Base-by-base conservation (phyloP, 192 early-diverging fungal genomes). In the Coemansia sp. region DNA sequence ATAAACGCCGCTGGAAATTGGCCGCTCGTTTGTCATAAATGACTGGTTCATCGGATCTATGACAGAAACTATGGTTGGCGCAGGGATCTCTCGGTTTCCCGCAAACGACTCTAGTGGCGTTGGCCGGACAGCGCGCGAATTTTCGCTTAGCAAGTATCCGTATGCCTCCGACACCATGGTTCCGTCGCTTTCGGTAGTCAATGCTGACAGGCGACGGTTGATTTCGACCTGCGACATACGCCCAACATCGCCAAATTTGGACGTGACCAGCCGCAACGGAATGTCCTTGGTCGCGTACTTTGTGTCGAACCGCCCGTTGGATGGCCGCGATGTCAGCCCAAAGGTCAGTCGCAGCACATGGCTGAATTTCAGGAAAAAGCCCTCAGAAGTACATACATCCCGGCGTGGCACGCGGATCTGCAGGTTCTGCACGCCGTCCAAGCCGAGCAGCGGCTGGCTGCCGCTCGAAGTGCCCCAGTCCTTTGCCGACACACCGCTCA, bases 181-280 rank as follows among this genome's bases (percentile, higher is more conserved):
- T 21, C 73, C 63, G 35, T 77, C 73, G 53, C 63, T 65, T 21
- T 77, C 73, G 31, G 67, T 65, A 9, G 73, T 63, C 20, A 77
- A 55, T 13, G 73, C 63, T 9, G 73, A 77, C 19, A 77, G 39
- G 14, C 73, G 54, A 38, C 61, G 65, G 63, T 77, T 77, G 47
- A 77, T 77, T 13, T 77, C 73, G 14, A 53, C 73, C 59, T 77
- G 73, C 50, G 73, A 77, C 55, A 56, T 58, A 10, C 66, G 67
- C 3, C 73, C 73, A 7, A 77, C 68, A 40, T 77, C 68, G 42
- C 73, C 73, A 57, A 77, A 77, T 57, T 77, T 77, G 37, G 68
- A 70, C 7, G 73, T 77, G 20, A 77, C 73, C 38, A 77, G 48
- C 1, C 73, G 73, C 49, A 77, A 41, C 6, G 73, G 73, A 3